phyloP scores from a whole-genome alignment of 257 asterid genomes.

The Solanum bulbocastanum region DNA sequence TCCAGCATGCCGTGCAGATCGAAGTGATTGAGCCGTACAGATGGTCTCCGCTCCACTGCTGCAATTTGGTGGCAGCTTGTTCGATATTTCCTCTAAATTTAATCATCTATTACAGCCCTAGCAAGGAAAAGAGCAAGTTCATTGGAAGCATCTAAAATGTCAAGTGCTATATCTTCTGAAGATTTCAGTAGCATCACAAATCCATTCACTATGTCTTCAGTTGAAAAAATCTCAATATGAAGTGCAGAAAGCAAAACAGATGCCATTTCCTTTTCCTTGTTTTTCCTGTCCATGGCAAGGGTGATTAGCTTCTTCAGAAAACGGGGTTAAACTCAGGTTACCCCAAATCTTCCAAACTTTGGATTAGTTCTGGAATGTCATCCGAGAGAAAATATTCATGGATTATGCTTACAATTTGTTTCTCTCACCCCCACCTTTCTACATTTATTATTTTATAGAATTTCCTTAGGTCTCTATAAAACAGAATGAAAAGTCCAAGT shows the following conservation, averaged over 20 bases:
- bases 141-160: conserved; percentile 79
- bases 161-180: conserved; percentile 90
- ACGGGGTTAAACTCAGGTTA: conserved; percentile 61
- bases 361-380: conserved; percentile 87
- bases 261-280: conserved; percentile 96
- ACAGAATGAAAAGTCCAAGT: too few relatives aligned
- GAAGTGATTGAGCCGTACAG: conserved; percentile 58
- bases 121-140: conserved; percentile 89
- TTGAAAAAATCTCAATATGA: conserved; percentile 74
- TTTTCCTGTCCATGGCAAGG: conserved; percentile 87
- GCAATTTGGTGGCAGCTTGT: conserved; percentile 49
- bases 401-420: conserved; percentile 65
- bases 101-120: conserved; percentile 85
- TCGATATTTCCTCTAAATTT: conserved; percentile 68
- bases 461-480: too few relatives aligned
- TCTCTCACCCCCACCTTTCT: too few relatives aligned
- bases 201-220: conserved; percentile 83
- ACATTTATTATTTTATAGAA: too few relatives aligned
- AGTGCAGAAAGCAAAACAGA: conserved; percentile 87
- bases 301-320: conserved; percentile 79
- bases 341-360: conserved; percentile 69
- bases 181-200: conserved; percentile 78
- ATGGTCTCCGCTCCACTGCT: conserved; percentile 69
- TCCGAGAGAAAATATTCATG: conserved; percentile 92
- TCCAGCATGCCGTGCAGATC: conserved; percentile 94